A percentile compares a stretch with the other conserved stretches of the same genome.
phyloP scores from a whole-genome alignment of 371 early-diverging fungal species.

The Paraphysoderma sedebokerense region DNA sequence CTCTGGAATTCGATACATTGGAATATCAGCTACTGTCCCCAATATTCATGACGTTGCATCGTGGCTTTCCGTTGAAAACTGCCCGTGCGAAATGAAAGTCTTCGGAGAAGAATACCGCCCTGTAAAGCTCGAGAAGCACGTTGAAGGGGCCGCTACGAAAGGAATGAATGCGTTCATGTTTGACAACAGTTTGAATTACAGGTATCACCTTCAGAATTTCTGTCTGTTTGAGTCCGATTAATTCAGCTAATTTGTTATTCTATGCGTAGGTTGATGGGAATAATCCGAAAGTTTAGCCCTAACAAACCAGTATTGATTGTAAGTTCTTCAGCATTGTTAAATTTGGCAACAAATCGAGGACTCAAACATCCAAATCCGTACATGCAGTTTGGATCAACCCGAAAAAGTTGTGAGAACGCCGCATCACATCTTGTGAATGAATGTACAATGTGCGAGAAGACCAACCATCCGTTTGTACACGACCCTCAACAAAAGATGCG shows the following conservation, averaged over 20 bases:
- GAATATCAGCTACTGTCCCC: constrained; percentile 75
- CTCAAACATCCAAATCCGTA: background rate
- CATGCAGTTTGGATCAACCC: constrained; percentile 51
- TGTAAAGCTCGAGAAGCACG: constrained; percentile 35
- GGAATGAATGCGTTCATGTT: constrained; percentile 33
- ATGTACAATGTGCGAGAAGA: background rate
- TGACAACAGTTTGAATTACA: constrained; percentile 44
- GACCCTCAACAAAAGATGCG: too few relatives aligned
- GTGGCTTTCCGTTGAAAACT: constrained; percentile 31
- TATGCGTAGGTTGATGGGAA: constrained; percentile 34
- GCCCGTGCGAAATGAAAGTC: background rate
- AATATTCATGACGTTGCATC: constrained; percentile 60
- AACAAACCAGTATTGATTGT: constrained; percentile 46
- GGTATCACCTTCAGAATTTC: constrained; percentile 18
- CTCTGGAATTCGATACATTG: constrained; percentile 34
- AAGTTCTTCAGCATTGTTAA: constrained; percentile 4
- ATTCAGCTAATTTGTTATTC: too few relatives aligned
- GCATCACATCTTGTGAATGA: constrained; percentile 25
- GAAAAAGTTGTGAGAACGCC: constrained; percentile 42
- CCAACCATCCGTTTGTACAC: constrained; percentile 15
- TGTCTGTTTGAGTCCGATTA: too few relatives aligned
- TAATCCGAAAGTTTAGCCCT: constrained; percentile 32
- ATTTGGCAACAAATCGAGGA: background rate
- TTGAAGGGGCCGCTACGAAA: constrained; percentile 30
- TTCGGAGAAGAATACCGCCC: constrained; percentile 74